These are phyloP conservation scores for Yamadazyma sp. DNA, from an alignment of 1,139 yeast genomes.

Conservation along the genomic window DNA sequence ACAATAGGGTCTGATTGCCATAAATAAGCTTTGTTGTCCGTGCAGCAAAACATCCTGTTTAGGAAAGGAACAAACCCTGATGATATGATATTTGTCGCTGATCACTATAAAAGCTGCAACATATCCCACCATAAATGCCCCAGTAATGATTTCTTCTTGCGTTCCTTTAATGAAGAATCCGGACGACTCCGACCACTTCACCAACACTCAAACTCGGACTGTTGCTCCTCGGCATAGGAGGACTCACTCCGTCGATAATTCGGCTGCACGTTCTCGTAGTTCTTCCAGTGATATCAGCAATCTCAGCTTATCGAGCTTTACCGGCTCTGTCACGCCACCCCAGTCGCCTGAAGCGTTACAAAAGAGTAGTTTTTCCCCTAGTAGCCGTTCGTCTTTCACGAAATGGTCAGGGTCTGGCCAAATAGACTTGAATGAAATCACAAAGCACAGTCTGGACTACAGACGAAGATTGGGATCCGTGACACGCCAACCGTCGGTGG, in stretches of 20 bases:
- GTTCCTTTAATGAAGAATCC: background rate
- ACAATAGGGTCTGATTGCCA: background rate
- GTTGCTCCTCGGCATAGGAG: constrained; percentile 8
- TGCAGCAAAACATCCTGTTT: background rate
- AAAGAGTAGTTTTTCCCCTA: background rate
- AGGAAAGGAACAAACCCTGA: background rate
- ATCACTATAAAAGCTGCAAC: background rate
- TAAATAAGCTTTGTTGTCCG: background rate
- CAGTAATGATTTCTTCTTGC: background rate
- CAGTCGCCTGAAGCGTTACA: constrained; percentile 12
- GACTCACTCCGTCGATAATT: constrained; percentile 14
- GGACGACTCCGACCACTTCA: background rate
- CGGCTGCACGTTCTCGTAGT: constrained; percentile 4
- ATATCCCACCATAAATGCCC: background rate
- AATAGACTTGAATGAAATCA: constrained; percentile 22
- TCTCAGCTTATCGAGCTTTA: constrained; percentile 12
- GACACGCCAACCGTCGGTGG: constrained; percentile 1
- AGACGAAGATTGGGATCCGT: background rate
- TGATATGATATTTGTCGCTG: too few species aligned
- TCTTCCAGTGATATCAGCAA: constrained; percentile 12
- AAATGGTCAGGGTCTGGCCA: constrained; percentile 1
- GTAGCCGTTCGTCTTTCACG: background rate
- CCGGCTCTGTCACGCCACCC: constrained; percentile 10
- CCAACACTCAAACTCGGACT: background rate
- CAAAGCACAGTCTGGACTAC: constrained; percentile 10